Base-by-base conservation (phyloP, 1,284 basidiomycete genomes). In the Cryptococcus sp. region DNA sequence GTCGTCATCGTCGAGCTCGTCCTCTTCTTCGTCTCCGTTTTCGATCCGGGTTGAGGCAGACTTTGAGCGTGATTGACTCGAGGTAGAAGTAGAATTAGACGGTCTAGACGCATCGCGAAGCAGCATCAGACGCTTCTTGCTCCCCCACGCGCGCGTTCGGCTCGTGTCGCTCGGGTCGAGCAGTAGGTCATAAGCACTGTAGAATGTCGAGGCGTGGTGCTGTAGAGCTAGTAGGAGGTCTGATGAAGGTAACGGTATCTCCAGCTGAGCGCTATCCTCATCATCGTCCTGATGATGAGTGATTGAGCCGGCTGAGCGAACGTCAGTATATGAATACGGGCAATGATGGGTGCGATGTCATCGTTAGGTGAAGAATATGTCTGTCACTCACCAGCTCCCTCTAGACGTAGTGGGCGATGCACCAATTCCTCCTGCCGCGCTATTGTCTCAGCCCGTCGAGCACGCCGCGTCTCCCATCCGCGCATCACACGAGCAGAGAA, bases 171-270 rank as follows among this genome's bases (percentile, higher is more conserved):
- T 22, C 17, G 58, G 61, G 5, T 41, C 35, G n/a, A 55, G 49
- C 3, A 66, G 50, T 3, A 68, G 49, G 1, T 23, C 45, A 49
- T 64, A 40, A 22, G 40, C 3, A 10, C 58, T 55, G 51, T 66
- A 70, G 54, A 68, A 67, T 1, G 27, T 8, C 1, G 68, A 50
- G 6, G 70, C 50, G 51, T 67, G 64, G 8, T 40, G n/a, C 27
- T 70, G 70, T 2, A 72, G 41, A 2, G 64, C 38, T 15, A 55
- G 48, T 8, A 70, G 53, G 6, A 70, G 58, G 48, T 72, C 63
- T 54, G 58, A 52, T 4, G 50, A 57, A 4, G 56, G 56, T 13
- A 61, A 42, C 4, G 60, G 55, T 10, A 8, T 35, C 2, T 35
- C 30, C 8, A 35, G 30, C 30, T 35, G 30, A 35, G 30, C 30